Conservation (phyloP, 164 flowering plant species). For the Magnolia changhungtana region DNA sequence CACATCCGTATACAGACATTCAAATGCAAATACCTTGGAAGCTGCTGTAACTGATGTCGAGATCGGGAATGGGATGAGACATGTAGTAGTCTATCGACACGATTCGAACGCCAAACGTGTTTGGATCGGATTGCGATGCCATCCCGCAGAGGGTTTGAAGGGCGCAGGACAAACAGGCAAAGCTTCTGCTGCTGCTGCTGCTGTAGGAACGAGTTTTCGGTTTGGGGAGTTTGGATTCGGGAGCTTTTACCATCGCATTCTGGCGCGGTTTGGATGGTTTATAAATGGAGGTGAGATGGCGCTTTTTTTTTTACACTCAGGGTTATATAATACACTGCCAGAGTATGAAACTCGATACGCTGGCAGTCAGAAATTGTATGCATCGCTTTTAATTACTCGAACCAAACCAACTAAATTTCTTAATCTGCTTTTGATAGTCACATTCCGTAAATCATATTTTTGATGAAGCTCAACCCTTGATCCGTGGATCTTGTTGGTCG, state of each 20-base stretch:
- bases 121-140: slow-evolving; percentile 35
- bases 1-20: not conserved
- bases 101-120: slow-evolving; percentile 64
- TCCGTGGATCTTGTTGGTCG: too few relatives aligned
- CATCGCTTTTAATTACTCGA: too few relatives aligned
- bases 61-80: slow-evolving; percentile 64
- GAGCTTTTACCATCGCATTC: not conserved
- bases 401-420: too few relatives aligned
- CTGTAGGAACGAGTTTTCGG: not conserved
- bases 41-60: slow-evolving; percentile 64
- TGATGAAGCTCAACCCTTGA: too few relatives aligned
- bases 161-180: not conserved
- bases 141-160: not conserved
- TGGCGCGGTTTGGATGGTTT: not conserved
- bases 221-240: not conserved
- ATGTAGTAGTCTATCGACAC: slow-evolving; percentile 76
- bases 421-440: too few relatives aligned
- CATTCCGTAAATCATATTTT: too few relatives aligned
- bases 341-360: not conserved
- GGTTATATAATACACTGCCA: not conserved
- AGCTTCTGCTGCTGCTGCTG: not conserved
- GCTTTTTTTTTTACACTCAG: not conserved
- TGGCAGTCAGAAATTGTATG: too few relatives aligned
- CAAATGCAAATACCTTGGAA: slow-evolving; percentile 55
- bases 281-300: not conserved